Base-by-base conservation (phyloP, 1,284 basidiomycete genomes). In the Schizopora paradoxa region DNA sequence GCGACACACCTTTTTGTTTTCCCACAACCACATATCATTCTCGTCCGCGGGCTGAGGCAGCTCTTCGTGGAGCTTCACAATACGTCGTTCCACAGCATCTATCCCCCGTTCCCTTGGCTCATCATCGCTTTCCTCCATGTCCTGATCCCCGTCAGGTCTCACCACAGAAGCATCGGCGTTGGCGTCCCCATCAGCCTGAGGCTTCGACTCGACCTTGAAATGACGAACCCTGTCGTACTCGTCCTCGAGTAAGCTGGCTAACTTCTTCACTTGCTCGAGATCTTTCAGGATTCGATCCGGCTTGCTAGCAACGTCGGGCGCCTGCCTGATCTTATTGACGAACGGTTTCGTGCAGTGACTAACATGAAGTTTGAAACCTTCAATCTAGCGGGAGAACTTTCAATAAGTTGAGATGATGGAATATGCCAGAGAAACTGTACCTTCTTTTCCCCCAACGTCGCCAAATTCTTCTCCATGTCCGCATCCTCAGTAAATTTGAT, bases 291-390 rank as follows among this genome's bases (percentile, higher is more conserved):
- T 69, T 35, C 92, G 74, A 22, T 87, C 82, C 7, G 88, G 82
- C 43, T 76, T 76, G 61, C 82, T 88, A 13, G 88, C 82, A 19
- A 86, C 76, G 54, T 91, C 82, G 14, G 92, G 91, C 2, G 91
- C 78, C 53, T 79, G 79, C 33, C 90, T 82, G 48, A 89, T 69
- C 51, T 83, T 76, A 53, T 84, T 85, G 43, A 80, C 75, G 62
- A 91, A 87, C 11, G 91, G 82, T 45, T 82, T 82, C 25, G 77
- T 74, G 58, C 85, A 91, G 61, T 91, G 84, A 16, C 79, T 82
- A 57, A 95, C 86, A 63, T 95, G 91, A 43, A 95, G 70, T 56
- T 91, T 93, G 70, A 95, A 94, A 44, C 85, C 86, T 63, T 93
- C 91, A 59, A 96, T 88, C 92, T 95, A 54, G 14, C 33, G 19